These are phyloP conservation scores for Pythium aphanidermatum DNA, from an alignment of 352 stramenopile genomes.

Conservation along the genomic window DNA sequence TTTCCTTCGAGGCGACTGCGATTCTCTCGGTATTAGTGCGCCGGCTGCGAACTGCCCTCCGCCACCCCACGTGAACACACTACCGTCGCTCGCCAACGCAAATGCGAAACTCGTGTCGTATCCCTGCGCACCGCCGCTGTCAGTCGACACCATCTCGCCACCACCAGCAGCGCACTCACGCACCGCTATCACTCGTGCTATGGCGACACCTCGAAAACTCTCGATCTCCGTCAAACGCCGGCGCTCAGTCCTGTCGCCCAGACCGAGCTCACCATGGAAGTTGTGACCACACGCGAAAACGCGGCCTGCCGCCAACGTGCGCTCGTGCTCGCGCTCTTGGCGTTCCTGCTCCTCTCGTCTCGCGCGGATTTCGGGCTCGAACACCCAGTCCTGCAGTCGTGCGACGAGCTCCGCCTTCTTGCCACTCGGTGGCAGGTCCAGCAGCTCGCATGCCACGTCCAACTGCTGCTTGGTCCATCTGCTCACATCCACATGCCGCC, in stretches of 20 bases:
- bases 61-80: slow-evolving; percentile 88
- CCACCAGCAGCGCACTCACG: neutral
- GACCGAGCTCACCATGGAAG: slow-evolving; percentile 51
- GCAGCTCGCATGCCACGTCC: slow-evolving; percentile 43
- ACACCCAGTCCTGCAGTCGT: slow-evolving; percentile 67
- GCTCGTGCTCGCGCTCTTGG: slow-evolving; percentile 33
- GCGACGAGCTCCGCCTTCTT: slow-evolving; percentile 64
- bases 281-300: slow-evolving; percentile 72
- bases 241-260: slow-evolving; percentile 42
- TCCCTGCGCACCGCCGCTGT: too few relatives aligned
- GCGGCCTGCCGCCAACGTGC: slow-evolving; percentile 29
- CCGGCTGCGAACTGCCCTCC: slow-evolving; percentile 21
- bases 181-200: slow-evolving; percentile 50
- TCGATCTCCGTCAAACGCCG: slow-evolving; percentile 44
- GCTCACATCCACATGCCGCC: slow-evolving; percentile 42
- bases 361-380: slow-evolving; percentile 42
- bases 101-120: slow-evolving; percentile 74
- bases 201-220: slow-evolving; percentile 32
- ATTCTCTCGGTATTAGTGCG: neutral
- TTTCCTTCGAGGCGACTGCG: neutral
- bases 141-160: neutral
- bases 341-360: slow-evolving; percentile 26
- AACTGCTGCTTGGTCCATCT: slow-evolving; percentile 47
- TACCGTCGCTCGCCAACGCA: slow-evolving; percentile 67
- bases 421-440: slow-evolving; percentile 39